Evolutionary conservation across 371 early-diverging fungal species (phyloP).

Genomic region (Coemansia sp.): DNA sequence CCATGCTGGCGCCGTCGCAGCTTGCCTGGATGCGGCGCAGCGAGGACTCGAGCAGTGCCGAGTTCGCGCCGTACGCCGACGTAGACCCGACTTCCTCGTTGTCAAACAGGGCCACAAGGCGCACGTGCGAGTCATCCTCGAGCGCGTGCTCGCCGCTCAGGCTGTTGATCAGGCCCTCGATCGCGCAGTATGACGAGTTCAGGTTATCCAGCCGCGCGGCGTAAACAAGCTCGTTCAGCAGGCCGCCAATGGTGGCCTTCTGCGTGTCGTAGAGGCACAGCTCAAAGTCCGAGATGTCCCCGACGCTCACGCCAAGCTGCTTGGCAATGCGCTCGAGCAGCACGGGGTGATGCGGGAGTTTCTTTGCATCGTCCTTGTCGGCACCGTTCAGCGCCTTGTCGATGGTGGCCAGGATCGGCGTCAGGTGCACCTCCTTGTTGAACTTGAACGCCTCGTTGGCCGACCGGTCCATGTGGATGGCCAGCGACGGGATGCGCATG

Average conservation of each 20-base stretch:
- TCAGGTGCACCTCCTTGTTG: conserved; percentile 92
- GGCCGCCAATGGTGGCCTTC: conserved; percentile 82
- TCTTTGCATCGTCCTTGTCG: background rate
- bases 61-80: conserved; percentile 95
- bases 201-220: conserved; percentile 95
- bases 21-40: conserved; percentile 61
- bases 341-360: conserved; percentile 69
- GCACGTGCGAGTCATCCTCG: conserved; percentile 71
- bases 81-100: conserved; percentile 97
- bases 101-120: conserved; percentile 90
- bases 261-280: conserved; percentile 91
- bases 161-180: conserved; percentile 54
- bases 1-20: conserved; percentile 20
- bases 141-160: conserved; percentile 55
- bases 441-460: conserved; percentile 83
- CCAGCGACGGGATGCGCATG: conserved; percentile 93
- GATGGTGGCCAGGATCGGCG: conserved; percentile 83
- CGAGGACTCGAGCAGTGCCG: conserved; percentile 76
- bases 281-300: conserved; percentile 90
- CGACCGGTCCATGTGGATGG: conserved; percentile 91
- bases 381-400: conserved; percentile 57
- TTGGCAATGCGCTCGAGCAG: conserved; percentile 73
- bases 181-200: conserved; percentile 86
- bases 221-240: conserved; percentile 89
- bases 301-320: conserved; percentile 68